These are phyloP conservation scores for Dorcoceras hygrometricum DNA, from an alignment of 257 asterid species.

Conservation along the genomic window DNA sequence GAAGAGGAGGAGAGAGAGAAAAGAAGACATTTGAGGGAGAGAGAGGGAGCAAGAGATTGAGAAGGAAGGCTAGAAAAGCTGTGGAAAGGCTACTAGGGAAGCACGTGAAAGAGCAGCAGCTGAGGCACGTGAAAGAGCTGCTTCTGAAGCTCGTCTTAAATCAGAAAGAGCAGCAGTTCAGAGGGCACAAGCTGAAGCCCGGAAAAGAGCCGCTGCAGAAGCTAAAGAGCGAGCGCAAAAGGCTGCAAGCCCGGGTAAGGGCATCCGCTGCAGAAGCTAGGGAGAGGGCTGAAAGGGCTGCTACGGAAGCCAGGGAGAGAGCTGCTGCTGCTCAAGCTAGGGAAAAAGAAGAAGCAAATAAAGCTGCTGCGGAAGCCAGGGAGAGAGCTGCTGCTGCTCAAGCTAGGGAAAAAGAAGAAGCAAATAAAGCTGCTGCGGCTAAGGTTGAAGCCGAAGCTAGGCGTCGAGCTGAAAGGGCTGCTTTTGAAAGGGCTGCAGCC, in stretches of 20 bases:
- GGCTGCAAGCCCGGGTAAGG: constrained; percentile 82
- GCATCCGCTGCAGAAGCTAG: constrained; percentile 48
- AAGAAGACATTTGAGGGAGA: constrained; percentile 68
- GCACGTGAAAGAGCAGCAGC: constrained; percentile 93
- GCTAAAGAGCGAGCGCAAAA: constrained; percentile 86
- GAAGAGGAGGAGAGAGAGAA: constrained; percentile 88
- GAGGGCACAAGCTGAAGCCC: constrained; percentile 94
- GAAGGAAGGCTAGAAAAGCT: constrained; percentile 82
- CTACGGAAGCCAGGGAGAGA: constrained; percentile 94
- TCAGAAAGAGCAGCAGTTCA: constrained; percentile 91
- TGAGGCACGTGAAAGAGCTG: constrained; percentile 69
- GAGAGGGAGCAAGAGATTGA: constrained; percentile 75
- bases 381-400: constrained; percentile 46
- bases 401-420: constrained; percentile 60
- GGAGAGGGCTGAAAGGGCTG: constrained; percentile 58
- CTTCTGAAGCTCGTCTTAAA: constrained; percentile 60
- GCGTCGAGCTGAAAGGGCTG: constrained; percentile 58
- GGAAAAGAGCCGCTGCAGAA: constrained; percentile 94
- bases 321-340: constrained; percentile 88
- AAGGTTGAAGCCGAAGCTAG: constrained; percentile 95
- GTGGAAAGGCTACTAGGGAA: constrained; percentile 94
- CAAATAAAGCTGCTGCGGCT: constrained; percentile 86
- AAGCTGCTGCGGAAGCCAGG: constrained; percentile 61
- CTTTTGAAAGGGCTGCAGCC: constrained; percentile 66
- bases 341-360: constrained; percentile 54